Conservation (phyloP, 495 filamentous ascomycete genomes). For the Oidiodendron maius region DNA sequence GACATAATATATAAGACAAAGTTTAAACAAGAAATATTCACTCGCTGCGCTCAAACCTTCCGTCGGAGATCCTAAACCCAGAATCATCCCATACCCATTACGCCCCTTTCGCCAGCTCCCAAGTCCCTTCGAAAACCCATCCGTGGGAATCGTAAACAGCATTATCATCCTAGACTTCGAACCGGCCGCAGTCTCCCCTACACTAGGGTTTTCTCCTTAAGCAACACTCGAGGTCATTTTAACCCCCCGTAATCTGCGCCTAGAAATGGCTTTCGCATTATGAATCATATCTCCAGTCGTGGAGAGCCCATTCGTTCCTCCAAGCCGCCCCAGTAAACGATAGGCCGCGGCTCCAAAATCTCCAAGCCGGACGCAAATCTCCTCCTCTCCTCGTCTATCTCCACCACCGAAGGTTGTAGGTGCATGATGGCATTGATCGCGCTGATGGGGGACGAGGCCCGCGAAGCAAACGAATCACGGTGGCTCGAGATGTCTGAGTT, state of each 20-base stretch:
- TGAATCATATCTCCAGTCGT: background rate
- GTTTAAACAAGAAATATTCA: too few relatives aligned
- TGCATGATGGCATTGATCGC: slow-evolving; percentile 47
- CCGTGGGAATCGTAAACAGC: slow-evolving; percentile 11
- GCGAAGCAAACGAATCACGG: slow-evolving; percentile 35
- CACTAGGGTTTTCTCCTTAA: background rate
- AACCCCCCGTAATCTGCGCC: background rate
- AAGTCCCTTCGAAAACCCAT: slow-evolving; percentile 1
- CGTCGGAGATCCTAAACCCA: too few relatives aligned
- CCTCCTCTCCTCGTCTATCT: slow-evolving; percentile 42
- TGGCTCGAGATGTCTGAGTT: slow-evolving; percentile 23
- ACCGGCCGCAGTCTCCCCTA: slow-evolving; percentile 12
- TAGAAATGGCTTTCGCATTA: background rate
- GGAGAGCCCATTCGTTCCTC: slow-evolving; percentile 43
- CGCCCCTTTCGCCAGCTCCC: slow-evolving; percentile 7
- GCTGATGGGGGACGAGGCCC: slow-evolving; percentile 28
- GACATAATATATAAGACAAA: too few relatives aligned
- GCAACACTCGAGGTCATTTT: background rate
- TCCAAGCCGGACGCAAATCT: slow-evolving; percentile 36
- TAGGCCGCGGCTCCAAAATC: slow-evolving; percentile 48
- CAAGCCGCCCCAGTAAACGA: slow-evolving; percentile 47
- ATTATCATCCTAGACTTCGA: slow-evolving; percentile 17
- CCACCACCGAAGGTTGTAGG: slow-evolving; percentile 37
- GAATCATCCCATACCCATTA: too few relatives aligned
- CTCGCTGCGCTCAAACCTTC: too few relatives aligned